phyloP scores from a whole-genome alignment of 192 early-diverging fungal species.

The Diversispora eburnea region DNA sequence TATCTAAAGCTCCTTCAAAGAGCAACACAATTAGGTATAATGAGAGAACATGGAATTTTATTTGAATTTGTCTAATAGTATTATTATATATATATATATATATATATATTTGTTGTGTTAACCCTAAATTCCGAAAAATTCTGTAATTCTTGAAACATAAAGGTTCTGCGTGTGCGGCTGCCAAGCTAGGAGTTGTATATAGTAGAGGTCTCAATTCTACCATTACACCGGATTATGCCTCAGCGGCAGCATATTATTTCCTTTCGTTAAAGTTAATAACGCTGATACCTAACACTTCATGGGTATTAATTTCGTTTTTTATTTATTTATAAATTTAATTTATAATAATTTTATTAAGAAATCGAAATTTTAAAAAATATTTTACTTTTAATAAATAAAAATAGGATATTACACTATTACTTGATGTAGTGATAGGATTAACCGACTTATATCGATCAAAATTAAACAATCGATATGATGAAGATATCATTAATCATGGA shows the following conservation, averaged over 20 bases:
- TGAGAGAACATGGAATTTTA: no score
- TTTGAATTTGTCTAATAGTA: no score
- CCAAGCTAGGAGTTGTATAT: conserved; percentile 8
- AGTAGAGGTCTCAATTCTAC: not conserved
- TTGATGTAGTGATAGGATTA: not conserved
- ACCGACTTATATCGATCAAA: not conserved
- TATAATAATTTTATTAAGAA: no score
- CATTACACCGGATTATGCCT: not conserved
- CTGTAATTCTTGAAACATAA: no score
- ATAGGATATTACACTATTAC: not conserved
- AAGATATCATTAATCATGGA: not conserved
- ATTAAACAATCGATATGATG: not conserved
- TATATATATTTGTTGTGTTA: no score
- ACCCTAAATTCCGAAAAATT: no score
- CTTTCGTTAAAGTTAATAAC: not conserved
- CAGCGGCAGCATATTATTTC: not conserved
- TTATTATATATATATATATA: no score
- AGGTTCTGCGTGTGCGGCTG: not conserved
- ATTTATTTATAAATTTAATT: not conserved
- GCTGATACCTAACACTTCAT: not conserved
- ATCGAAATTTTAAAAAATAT: no score
- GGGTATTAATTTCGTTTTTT: not conserved
- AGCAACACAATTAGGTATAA: not conserved
- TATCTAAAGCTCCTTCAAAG: not conserved
- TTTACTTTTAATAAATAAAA: no score